These are phyloP conservation scores for Pleurotus salmoneostramineus DNA, from an alignment of 768 basidiomycete species.

Conservation along the genomic window DNA sequence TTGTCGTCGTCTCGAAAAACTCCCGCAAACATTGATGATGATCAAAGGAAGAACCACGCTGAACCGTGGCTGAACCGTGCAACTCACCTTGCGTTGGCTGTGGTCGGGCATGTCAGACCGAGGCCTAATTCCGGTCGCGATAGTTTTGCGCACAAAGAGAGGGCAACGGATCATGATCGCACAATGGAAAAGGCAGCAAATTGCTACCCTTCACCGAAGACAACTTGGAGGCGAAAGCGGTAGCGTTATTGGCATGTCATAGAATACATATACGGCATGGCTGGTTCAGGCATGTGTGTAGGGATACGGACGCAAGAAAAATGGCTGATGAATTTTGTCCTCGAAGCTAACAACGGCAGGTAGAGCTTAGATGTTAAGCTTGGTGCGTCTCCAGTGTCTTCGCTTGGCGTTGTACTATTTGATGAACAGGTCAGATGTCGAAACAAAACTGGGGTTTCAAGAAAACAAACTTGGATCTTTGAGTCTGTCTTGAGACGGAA, in stretches of 20 bases:
- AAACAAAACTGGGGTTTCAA: not conserved
- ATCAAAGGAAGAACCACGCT: too few relatives aligned
- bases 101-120: too few relatives aligned
- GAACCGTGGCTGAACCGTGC: too few relatives aligned
- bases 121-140: too few relatives aligned
- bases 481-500: slow-evolving; percentile 96
- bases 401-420: slow-evolving; percentile 91
- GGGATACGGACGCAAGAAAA: not conserved
- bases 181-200: not conserved
- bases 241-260: not conserved
- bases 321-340: not conserved
- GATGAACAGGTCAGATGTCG: not conserved
- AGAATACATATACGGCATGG: not conserved
- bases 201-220: not conserved
- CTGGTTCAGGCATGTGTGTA: not conserved
- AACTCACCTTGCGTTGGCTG: too few relatives aligned
- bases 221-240: not conserved
- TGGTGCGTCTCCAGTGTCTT: slow-evolving; percentile 99
- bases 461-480: slow-evolving; percentile 76
- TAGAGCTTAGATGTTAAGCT: slow-evolving; percentile 88
- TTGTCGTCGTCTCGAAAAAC: too few relatives aligned
- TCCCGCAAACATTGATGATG: too few relatives aligned
- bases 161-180: not conserved
- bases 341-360: not conserved
- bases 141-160: too few relatives aligned